Evolutionary conservation across 352 stramenopile genomes (phyloP), one percentile per base, ranked within the genome.

Genomic region (Paralagenidium karlingii): DNA sequence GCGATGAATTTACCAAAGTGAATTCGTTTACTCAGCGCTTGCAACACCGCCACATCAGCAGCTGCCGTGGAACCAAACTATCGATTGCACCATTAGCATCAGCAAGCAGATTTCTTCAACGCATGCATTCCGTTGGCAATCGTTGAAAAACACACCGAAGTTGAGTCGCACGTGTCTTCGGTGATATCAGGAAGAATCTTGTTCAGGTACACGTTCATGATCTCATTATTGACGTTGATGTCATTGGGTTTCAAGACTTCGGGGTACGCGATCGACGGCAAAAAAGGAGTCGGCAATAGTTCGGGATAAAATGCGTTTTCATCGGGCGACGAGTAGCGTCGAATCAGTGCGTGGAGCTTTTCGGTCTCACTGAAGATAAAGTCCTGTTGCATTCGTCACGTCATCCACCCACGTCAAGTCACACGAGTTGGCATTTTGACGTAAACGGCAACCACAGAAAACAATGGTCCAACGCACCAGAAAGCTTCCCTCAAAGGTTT

Each of bases 1-100:
- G 94, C 94, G n/a, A 98, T 96, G 60, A 98, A 98, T 53, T 99
- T 99, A 36, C 96, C 96, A 45, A 97, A 98, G 56, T 99, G 96
- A 46, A 99, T 95, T 48, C 95, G 80, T 55, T 96, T 95, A 48
- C 77, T 96, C 13, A 99, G 61, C 20, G 95, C 94, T 51, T 98
- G 93, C 20, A 98, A 55, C 24, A 94, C 80, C 0, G 85, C 74
- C 51, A 97, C 95, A 37, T 98, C 90, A 0, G 73, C 78, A 21
- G 74, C 87, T 13, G 73, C 69, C 2, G 78, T 65, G 22, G 78
- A 92, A n/a, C 78, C 78, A 53, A 73, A 88, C 73, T 89, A 38
- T 45, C 24, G 9, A 3, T n/a, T n/a, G n/a, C n/a, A n/a, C n/a
- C n/a, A n/a, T n/a, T n/a, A n/a, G n/a, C n/a, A n/a, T n/a, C n/a